Base-by-base conservation (phyloP, 2,329 filamentous ascomycete species). In the Sclerotinia minor region DNA sequence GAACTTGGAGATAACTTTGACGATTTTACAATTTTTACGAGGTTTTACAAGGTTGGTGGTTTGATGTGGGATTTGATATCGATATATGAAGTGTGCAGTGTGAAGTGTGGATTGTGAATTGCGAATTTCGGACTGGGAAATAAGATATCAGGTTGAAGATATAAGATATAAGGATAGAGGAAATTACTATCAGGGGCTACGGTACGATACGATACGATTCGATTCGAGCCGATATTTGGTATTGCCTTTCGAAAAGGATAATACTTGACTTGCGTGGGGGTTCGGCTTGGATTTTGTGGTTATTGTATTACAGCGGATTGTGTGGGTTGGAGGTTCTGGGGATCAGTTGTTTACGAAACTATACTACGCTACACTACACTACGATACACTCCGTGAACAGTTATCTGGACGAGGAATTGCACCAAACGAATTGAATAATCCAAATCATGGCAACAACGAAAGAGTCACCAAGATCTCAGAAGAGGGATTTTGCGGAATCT, bases 401-500 rank as follows among this genome's bases (percentile, higher is more conserved):
- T 3, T 41, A 41, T 17, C 38, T 41, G 38, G 5, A 41, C 15
- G 15, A 47, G 45, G 8, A 47, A 21, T 47, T 47, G 19, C 7
- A n/a, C 50, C 13, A 29, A 9, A 4, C 11, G 58, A 26, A 49
- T 35, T 29, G 9, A 7, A 13, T 1, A 38, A 38, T 35, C n/a
- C 7, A 15, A 26, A 58, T 19, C 26, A 67, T 67, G 65, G 59
- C 58, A n/a, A 35, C 53, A 29, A 32, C n/a, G 17, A 41, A 66
- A 55, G 61, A 29, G 7, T 67, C 68, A 15, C 44, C 68, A 2
- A 57, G 60, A 45, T 55, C 69, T n/a, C 67, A 57, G 0, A 74
- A 74, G 68, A 69, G 72, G 55, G 67, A 71, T 47, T 65, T 64
- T 13, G 50, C 65, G 5, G 50, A 65, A 49, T 50, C 44, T 32